Evolutionary conservation across 805 yeast species (phyloP), one percentile per base, ranked within the genome.

Genomic region (Hanseniaspora singularis): DNA sequence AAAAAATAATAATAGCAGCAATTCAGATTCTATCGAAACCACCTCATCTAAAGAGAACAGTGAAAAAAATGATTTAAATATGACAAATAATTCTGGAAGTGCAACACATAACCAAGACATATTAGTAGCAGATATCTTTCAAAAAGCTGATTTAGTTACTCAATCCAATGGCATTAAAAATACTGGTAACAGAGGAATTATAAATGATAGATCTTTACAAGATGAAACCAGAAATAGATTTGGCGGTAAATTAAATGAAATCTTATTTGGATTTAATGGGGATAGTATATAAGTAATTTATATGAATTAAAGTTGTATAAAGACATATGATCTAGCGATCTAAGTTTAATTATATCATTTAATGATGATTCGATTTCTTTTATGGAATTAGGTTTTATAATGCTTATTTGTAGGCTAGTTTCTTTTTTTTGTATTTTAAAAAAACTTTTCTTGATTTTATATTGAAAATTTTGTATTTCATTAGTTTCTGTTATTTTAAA

Each of bases 1-100:
- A 12, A 77, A 74, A 52, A 65, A 67, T 23, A 70, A 16, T 12
- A 30, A 31, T 19, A 37, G 34, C 7, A 30, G 19, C n/a, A 31
- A 18, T 12, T 30, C 26, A 30, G 28, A 37, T 19, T 16, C 18
- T 7, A 38, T 24, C 19, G n/a, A n/a, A n/a, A n/a, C n/a, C n/a
- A n/a, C n/a, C n/a, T n/a, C n/a, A n/a, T n/a, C n/a, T n/a, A n/a
- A n/a, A n/a, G n/a, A n/a, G n/a, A 24, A 30, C 28, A 31, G 18
- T 33, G 23, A 2, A 14, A 12, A 30, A 9, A n/a, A 12, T 24
- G 18, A 14, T 22, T 23, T 12, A 10, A 20, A 33, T 8, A n/a
- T 12, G 3, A 20, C 24, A 8, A 40, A 22, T 4, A 15, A 11
- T 5, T 11, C n/a, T 22, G 30, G 26, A 3, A 20, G 3, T 9